Evolutionary conservation across 768 basidiomycete species (phyloP).

Genomic region (Leucogyrophana mollusca): DNA sequence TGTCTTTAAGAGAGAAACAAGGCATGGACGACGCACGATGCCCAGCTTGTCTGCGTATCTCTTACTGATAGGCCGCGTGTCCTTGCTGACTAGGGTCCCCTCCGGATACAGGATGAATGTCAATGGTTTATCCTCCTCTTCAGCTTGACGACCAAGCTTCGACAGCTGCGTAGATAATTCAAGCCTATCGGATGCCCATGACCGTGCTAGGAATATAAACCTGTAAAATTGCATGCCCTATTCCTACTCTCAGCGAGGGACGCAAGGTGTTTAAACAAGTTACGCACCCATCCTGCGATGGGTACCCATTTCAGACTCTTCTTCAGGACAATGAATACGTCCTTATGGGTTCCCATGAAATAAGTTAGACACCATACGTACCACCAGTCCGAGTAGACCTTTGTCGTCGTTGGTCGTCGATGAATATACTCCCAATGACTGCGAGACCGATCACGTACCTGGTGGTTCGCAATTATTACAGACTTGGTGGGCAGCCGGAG

Average conservation of each 20-base stretch:
- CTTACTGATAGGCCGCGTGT: conserved; percentile 83
- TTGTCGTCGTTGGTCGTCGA: conserved; percentile 6
- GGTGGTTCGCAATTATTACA: conserved; percentile 91
- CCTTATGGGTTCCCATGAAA: conserved; percentile 63
- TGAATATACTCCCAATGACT: neutral
- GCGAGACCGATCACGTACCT: conserved; percentile 47
- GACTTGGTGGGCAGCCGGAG: conserved; percentile 77
- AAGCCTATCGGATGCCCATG: conserved; percentile 82
- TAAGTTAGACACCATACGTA: conserved; percentile 86
- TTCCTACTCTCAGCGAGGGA: conserved; percentile 6
- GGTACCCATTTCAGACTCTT: conserved; percentile 86
- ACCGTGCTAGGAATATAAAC: conserved; percentile 91
- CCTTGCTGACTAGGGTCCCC: conserved; percentile 87
- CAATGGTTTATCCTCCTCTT: conserved; percentile 66
- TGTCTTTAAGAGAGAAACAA: conserved; percentile 1
- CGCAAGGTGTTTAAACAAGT: neutral
- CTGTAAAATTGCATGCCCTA: conserved; percentile 93
- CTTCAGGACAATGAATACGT: conserved; percentile 91
- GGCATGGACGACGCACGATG: conserved; percentile 85
- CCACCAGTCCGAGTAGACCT: conserved; percentile 85
- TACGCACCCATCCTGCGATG: conserved; percentile 80
- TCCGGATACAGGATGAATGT: conserved; percentile 92
- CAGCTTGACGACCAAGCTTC: conserved; percentile 66
- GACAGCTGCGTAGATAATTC: conserved; percentile 67
- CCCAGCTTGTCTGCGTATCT: conserved; percentile 88